Percentiles rank a stretch among this genome's conserved stretches.
Conservation (phyloP, 371 early-diverging fungal genomes). For the Coemansia sp. region DNA sequence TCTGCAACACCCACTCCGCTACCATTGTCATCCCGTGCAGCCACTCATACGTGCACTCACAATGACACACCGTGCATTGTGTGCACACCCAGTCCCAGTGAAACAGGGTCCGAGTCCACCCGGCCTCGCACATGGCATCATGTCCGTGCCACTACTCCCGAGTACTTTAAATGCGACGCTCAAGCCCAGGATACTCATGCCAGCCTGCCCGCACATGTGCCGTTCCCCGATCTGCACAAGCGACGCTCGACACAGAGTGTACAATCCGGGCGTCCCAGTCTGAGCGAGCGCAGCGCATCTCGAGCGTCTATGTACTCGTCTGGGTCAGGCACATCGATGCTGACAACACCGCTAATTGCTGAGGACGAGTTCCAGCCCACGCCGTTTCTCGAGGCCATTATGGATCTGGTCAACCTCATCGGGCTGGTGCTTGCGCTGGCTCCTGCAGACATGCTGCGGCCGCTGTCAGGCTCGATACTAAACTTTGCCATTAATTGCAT, state of each 20-base stretch:
- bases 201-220: background rate
- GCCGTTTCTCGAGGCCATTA: conserved; percentile 46
- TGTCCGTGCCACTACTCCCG: background rate
- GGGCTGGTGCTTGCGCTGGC: conserved; percentile 36
- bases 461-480: conserved; percentile 24
- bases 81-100: background rate
- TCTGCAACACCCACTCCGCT: background rate
- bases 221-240: conserved; percentile 13
- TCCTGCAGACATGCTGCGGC: conserved; percentile 41
- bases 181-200: background rate
- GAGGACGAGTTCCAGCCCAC: conserved; percentile 51
- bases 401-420: conserved; percentile 48
- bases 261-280: conserved; percentile 4
- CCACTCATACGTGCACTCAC: background rate
- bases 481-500: conserved; percentile 15
- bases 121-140: conserved; percentile 6
- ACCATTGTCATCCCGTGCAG: background rate
- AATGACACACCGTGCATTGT: conserved; percentile 2
- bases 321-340: conserved; percentile 17
- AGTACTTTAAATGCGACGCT: background rate
- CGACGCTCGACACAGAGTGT: conserved; percentile 12
- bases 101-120: background rate
- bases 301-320: conserved; percentile 25
- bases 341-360: conserved; percentile 38
- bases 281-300: conserved; percentile 10